phyloP scores from a whole-genome alignment of 345 rosid genomes.

The Salix viminalis region DNA sequence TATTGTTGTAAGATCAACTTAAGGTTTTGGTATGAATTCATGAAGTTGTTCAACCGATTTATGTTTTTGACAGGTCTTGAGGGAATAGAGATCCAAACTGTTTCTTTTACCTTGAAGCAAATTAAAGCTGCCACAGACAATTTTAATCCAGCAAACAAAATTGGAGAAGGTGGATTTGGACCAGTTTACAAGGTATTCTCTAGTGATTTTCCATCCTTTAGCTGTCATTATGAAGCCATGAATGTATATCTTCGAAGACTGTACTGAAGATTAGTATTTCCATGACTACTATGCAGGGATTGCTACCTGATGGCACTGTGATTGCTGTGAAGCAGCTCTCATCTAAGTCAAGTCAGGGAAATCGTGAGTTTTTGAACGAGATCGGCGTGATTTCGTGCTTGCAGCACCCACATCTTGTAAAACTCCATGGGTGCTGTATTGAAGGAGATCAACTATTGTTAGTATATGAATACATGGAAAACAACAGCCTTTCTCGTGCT shows the following conservation, averaged over 20 bases:
- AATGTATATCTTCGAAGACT: not conserved
- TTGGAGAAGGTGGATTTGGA: constrained; percentile 73
- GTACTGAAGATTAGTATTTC: not conserved
- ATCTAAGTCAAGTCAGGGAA: constrained; percentile 18
- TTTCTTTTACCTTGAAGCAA: constrained; percentile 43
- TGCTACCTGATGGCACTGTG: constrained; percentile 11
- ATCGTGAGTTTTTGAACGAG: constrained; percentile 20
- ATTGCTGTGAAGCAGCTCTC: constrained; percentile 20
- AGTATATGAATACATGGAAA: constrained; percentile 18
- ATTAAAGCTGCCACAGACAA: constrained; percentile 50
- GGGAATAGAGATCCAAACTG: constrained; percentile 19
- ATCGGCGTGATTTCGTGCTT: constrained; percentile 13
- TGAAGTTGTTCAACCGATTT: not conserved
- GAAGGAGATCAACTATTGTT: constrained; percentile 13
- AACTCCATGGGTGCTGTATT: constrained; percentile 15
- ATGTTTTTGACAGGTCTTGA: constrained; percentile 14
- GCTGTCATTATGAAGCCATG: not conserved
- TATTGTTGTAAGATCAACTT: not conserved
- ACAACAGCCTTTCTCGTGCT: constrained; percentile 12
- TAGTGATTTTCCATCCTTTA: not conserved
- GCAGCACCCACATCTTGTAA: constrained; percentile 21
- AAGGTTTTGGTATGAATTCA: not conserved
- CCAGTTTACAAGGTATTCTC: constrained; percentile 52
- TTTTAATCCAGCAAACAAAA: constrained; percentile 46
- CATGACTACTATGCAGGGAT: constrained; percentile 8